Evolutionary conservation across 768 basidiomycete species (phyloP), one percentile per base, ranked within the genome.

Genomic region (Hortiboletus flavorubellus): DNA sequence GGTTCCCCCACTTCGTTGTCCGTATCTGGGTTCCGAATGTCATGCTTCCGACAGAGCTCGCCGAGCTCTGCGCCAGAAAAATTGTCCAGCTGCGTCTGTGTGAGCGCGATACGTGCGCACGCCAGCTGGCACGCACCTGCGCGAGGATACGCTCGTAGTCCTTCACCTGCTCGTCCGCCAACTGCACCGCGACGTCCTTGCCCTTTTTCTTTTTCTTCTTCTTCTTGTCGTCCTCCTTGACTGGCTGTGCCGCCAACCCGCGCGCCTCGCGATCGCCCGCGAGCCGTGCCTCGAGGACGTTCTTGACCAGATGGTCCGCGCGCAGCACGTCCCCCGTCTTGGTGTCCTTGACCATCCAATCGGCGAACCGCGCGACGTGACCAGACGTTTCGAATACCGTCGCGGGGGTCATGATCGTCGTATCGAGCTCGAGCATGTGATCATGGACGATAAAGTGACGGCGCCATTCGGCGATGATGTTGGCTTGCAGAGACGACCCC

Each of bases 371-470:
- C 41, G 94, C 95, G 57, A 98, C 96, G 75, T 98, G 97, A 30
- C 97, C 95, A 34, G 94, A 98, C 1, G 96, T 86, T 72, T 97
- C 95, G 68, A 98, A 95, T 10, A 98, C 95, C 12, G 93, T 78
- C 3, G 91, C 83, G 15, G 96, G 89, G 0, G 96, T 98, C 87
- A 98, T 97, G 75, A 97, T 87, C 38, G 97, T 98, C 26, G 95
- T 98, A 67, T 98, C 96, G 60, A 98, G 84, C 73, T 98, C 96
- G 63, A 96, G 86, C 97, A 98, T 99, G 74, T 91, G 84, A 66
- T 99, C 96, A 65, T 98, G 92, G 67, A 98, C 80, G 78, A 99
- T 98, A 68, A 98, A 98, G 75, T 98, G 97, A 69, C 89, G 89
- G 51, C 96, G 82, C 97, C 96, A 98, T 80, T 91, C 91, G 0